phyloP scores from a whole-genome alignment of 306 rosid species.

The Trichosanthes cucumerina region DNA sequence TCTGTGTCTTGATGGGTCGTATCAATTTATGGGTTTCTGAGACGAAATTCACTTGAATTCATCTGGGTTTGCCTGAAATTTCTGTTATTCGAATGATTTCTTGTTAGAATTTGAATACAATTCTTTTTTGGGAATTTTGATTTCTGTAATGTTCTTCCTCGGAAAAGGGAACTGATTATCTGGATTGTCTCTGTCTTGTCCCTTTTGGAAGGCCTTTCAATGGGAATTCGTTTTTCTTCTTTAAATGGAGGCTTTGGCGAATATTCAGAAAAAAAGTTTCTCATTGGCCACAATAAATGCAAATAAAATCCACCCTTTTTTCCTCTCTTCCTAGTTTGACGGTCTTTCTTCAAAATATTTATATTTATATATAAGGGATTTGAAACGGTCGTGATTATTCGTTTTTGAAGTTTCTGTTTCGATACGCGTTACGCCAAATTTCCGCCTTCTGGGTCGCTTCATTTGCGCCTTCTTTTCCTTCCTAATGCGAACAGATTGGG shows the following conservation, averaged over 20 bases:
- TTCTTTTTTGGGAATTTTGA: not conserved
- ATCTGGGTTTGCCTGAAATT: not conserved
- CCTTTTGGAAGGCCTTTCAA: not conserved
- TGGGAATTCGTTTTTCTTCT: not conserved
- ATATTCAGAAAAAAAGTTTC: not conserved
- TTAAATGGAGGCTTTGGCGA: not conserved
- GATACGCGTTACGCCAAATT: not conserved
- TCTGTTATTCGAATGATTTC: not conserved
- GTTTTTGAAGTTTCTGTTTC: not conserved
- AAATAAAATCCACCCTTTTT: not conserved
- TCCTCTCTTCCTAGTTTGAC: not conserved
- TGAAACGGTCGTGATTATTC: constrained; percentile 1
- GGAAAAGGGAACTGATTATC: not conserved
- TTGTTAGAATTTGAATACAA: not conserved
- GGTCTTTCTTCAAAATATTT: not conserved
- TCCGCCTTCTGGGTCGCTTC: not conserved
- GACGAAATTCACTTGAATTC: not conserved
- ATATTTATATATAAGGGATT: not conserved
- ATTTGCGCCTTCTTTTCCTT: not conserved
- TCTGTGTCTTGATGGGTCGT: not conserved
- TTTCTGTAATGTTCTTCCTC: not conserved
- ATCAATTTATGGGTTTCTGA: not conserved
- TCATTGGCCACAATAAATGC: not conserved
- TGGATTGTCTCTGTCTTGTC: not conserved
- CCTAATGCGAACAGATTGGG: not conserved